phyloP scores from a whole-genome alignment of 2,329 filamentous ascomycete species.

The Leptographium procerum region DNA sequence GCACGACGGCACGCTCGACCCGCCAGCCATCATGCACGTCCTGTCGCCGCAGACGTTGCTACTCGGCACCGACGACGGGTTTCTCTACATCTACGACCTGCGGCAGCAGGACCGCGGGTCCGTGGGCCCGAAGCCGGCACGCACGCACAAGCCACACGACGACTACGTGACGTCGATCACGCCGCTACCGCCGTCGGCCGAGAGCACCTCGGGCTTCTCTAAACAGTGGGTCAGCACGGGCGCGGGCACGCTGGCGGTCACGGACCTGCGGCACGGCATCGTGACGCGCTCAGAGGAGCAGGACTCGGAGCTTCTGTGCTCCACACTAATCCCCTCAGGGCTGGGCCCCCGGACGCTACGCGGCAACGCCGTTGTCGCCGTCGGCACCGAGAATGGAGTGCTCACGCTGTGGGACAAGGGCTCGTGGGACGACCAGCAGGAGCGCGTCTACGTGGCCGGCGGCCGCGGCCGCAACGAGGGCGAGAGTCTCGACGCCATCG shows the following conservation, averaged over 20 bases:
- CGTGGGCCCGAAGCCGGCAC: conserved; percentile 53
- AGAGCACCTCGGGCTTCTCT: conserved; percentile 76
- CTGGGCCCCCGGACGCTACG: conserved; percentile 54
- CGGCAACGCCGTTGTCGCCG: conserved; percentile 65
- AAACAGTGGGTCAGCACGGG: conserved; percentile 96
- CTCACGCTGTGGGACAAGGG: conserved; percentile 91
- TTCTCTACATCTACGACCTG: conserved; percentile 79
- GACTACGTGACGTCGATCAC: conserved; percentile 88
- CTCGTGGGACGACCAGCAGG: conserved; percentile 90
- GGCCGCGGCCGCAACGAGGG: conserved; percentile 42
- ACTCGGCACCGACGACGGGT: conserved; percentile 80
- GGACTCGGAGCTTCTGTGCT: conserved; percentile 83
- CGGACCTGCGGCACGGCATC: conserved; percentile 77
- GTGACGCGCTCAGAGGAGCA: conserved; percentile 87
- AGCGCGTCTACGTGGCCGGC: conserved; percentile 67
- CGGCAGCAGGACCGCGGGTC: conserved; percentile 36
- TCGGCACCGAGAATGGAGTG: conserved; percentile 66
- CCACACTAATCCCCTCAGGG: conserved; percentile 59
- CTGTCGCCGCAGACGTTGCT: conserved; percentile 82
- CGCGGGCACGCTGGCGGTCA: conserved; percentile 80
- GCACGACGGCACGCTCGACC: conserved; percentile 30
- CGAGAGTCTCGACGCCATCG: conserved; percentile 72
- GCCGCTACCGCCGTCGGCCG: conserved; percentile 65
- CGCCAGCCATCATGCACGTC: conserved; percentile 67
- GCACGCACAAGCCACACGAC: conserved; percentile 76